phyloP scores from a whole-genome alignment of 164 flowering plant species.

The Magnolia officinalis region DNA sequence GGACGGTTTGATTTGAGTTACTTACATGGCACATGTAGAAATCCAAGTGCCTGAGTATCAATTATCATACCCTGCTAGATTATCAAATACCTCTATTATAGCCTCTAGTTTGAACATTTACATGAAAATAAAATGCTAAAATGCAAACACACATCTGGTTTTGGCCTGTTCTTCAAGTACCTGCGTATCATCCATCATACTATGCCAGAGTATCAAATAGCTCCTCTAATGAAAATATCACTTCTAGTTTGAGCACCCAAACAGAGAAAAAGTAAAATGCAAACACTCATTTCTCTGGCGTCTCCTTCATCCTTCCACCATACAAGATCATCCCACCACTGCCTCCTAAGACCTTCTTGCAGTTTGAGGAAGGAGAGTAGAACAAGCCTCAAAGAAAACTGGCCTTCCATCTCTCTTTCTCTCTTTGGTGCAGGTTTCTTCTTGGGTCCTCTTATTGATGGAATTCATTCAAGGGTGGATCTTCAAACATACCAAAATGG shows the following conservation, averaged over 20 bases:
- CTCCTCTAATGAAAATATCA: too few relatives aligned
- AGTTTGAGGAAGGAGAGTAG: constrained; percentile 30
- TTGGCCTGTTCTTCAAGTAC: too few relatives aligned
- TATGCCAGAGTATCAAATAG: too few relatives aligned
- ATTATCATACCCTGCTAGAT: too few relatives aligned
- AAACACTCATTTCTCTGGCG: constrained; percentile 2
- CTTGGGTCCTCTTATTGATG: constrained; percentile 77
- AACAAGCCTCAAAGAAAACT: constrained; percentile 23
- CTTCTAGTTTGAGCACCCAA: not conserved
- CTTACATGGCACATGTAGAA: too few relatives aligned
- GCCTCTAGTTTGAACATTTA: too few relatives aligned
- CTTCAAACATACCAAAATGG: constrained; percentile 72
- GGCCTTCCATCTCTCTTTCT: constrained; percentile 54
- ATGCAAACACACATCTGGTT: too few relatives aligned
- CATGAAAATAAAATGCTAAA: too few relatives aligned
- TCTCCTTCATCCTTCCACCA: constrained; percentile 11
- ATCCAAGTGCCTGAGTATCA: too few relatives aligned
- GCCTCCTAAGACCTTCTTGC: constrained; percentile 17
- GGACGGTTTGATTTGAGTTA: too few relatives aligned
- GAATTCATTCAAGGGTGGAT: constrained; percentile 75
- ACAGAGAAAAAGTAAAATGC: not conserved
- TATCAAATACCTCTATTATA: too few relatives aligned
- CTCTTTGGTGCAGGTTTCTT: constrained; percentile 73
- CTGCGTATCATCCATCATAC: too few relatives aligned
- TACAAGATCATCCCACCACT: constrained; percentile 11